Conservation (phyloP, 140 eudicot genomes). For the Flaveria floridana region DNA sequence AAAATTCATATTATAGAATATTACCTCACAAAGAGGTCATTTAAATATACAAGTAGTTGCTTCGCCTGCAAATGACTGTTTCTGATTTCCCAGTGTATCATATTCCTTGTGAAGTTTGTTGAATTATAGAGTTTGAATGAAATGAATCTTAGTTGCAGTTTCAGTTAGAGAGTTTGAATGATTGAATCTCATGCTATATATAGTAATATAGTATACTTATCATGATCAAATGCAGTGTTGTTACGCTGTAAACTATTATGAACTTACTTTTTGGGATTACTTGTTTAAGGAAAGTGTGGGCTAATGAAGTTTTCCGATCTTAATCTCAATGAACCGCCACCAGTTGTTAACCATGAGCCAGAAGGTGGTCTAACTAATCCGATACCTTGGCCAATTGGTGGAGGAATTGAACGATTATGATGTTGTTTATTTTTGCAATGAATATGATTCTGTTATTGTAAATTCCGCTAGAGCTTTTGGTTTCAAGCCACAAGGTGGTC, state of each 20-base stretch:
- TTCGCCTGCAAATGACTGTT: neutral
- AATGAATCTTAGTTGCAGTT: neutral
- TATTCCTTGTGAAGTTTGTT: neutral
- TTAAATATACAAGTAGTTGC: neutral
- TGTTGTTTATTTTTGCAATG: neutral
- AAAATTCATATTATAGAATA: neutral
- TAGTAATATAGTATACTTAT: neutral
- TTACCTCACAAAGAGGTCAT: too few species aligned
- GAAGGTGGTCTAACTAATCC: conserved; percentile 28
- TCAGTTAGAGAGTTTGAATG: neutral
- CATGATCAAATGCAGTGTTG: neutral
- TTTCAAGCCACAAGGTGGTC: too few species aligned
- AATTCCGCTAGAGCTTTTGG: neutral
- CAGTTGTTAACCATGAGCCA: conserved; percentile 33
- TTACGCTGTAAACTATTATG: neutral
- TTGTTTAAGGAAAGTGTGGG: conserved; percentile 25
- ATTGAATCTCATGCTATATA: neutral
- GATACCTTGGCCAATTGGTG: neutral
- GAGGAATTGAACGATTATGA: neutral
- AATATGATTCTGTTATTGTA: neutral
- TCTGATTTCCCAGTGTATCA: neutral
- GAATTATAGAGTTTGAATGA: neutral
- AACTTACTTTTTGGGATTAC: neutral
- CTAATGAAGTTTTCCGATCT: conserved; percentile 41
- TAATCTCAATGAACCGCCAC: conserved; percentile 55